These are phyloP conservation scores for Smittium culicis DNA, from an alignment of 371 early-diverging fungal species.

Conservation along the genomic window DNA sequence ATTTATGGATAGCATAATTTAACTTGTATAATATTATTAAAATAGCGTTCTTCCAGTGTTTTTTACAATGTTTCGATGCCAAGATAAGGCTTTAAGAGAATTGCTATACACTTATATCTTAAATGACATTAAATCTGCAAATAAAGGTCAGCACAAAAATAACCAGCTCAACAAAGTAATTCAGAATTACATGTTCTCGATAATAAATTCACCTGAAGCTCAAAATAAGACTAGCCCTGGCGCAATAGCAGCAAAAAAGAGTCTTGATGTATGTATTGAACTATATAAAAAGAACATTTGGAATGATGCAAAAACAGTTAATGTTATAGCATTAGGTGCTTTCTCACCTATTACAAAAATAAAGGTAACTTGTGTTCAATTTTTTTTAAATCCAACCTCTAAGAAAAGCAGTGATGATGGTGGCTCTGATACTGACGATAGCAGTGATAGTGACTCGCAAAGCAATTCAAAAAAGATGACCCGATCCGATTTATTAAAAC, in stretches of 20 bases:
- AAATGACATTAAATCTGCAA: constrained; percentile 80
- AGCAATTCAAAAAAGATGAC: constrained; percentile 6
- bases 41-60: constrained; percentile 74
- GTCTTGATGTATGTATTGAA: constrained; percentile 89
- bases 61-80: constrained; percentile 83
- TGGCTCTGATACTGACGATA: constrained; percentile 40
- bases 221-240: too few relatives aligned
- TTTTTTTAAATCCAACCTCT: constrained; percentile 65
- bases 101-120: constrained; percentile 82
- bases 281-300: constrained; percentile 88
- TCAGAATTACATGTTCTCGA: constrained; percentile 92
- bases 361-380: constrained; percentile 79
- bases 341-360: constrained; percentile 80
- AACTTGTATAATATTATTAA: too few relatives aligned
- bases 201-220: too few relatives aligned
- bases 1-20: too few relatives aligned
- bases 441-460: constrained; percentile 27
- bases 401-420: constrained; percentile 51
- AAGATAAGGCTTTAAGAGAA: constrained; percentile 78
- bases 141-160: constrained; percentile 72
- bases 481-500: neutral
- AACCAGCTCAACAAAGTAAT: constrained; percentile 89
- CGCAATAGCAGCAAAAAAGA: too few relatives aligned
- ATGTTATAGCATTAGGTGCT: constrained; percentile 90
- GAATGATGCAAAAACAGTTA: constrained; percentile 95